phyloP scores from a whole-genome alignment of 495 filamentous ascomycete genomes.

The Penicillium goetzii region DNA sequence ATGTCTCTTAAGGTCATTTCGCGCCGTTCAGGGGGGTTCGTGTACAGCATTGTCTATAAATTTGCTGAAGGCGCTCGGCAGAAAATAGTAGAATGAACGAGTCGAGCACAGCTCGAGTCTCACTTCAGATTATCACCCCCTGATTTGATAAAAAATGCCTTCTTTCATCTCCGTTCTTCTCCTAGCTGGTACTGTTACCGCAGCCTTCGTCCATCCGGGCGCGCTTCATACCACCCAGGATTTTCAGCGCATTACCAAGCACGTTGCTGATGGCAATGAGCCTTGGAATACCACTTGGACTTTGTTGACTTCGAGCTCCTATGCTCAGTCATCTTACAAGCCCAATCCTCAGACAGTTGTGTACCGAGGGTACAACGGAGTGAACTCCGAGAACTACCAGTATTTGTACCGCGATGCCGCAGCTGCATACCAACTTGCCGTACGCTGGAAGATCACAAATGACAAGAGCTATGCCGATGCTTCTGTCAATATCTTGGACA shows the following conservation, averaged over 20 bases:
- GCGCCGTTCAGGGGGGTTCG: neutral
- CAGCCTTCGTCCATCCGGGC: constrained; percentile 39
- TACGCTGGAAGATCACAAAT: constrained; percentile 45
- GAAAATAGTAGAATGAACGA: neutral
- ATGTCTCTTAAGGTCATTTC: neutral
- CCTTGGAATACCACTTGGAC: constrained; percentile 45
- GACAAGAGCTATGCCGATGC: constrained; percentile 40
- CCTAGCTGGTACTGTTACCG: neutral
- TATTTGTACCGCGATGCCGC: constrained; percentile 44
- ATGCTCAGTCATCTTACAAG: constrained; percentile 31
- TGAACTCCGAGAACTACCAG: constrained; percentile 41
- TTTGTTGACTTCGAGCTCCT: constrained; percentile 31
- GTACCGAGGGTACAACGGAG: constrained; percentile 35
- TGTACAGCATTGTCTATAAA: neutral
- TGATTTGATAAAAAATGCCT: neutral
- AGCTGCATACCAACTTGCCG: constrained; percentile 42
- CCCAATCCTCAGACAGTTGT: constrained; percentile 30
- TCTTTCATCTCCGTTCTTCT: neutral
- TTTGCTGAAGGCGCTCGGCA: neutral
- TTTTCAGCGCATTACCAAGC: constrained; percentile 37
- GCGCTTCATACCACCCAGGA: constrained; percentile 44
- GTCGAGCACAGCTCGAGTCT: neutral
- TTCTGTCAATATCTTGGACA: constrained; percentile 40
- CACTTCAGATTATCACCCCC: neutral
- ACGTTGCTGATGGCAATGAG: constrained; percentile 30